Base-by-base conservation (phyloP, 1,284 basidiomycete genomes). In the Inonotus obliquus region DNA sequence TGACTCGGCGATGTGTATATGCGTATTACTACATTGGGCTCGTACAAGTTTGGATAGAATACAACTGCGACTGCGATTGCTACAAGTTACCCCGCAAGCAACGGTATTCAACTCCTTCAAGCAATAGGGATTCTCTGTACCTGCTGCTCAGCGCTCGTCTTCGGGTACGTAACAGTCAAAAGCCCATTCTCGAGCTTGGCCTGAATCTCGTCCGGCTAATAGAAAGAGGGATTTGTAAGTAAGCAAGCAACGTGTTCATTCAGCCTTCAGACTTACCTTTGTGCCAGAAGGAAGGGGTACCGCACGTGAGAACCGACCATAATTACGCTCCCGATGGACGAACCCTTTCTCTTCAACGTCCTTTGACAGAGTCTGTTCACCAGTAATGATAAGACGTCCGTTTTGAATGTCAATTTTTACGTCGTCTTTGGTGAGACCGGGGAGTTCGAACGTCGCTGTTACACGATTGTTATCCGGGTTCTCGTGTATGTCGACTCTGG, bases 321-420 rank as follows among this genome's bases (percentile, higher is more conserved):
- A 77, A 53, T 74, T 72, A 27, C 81, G 74, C 71, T 84, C 83
- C 54, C 79, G 77, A n/a, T 83, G 73, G 25, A 74, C 73, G 59
- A 74, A 84, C 25, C 79, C 80, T 19, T 70, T 67, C 67, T 80
- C 76, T 2, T 78, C 76, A n/a, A 69, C 66, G 11, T 79, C 69
- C 17, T 68, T 48, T 2, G 68, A 67, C 13, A 69, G 23, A 51
- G 71, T 74, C 13, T 65, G 71, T 72, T 82, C 79, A 7, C 79
- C 81, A 13, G 77, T 77, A 61, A 84, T 63, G 55, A 69, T 77
- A 57, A 49, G 53, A 37, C 53, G 53, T 11, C 52, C 52, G 38
- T 54, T 54, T 19, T 62, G 60, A 17, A 62, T 41, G 21, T 62
- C 60, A 29, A 62, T 57, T 23, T 29, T 44, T 38, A 58, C 45